Evolutionary conservation across 768 basidiomycete genomes (phyloP), one percentile per base, ranked within the genome.

Genomic region (Suillus paluster): DNA sequence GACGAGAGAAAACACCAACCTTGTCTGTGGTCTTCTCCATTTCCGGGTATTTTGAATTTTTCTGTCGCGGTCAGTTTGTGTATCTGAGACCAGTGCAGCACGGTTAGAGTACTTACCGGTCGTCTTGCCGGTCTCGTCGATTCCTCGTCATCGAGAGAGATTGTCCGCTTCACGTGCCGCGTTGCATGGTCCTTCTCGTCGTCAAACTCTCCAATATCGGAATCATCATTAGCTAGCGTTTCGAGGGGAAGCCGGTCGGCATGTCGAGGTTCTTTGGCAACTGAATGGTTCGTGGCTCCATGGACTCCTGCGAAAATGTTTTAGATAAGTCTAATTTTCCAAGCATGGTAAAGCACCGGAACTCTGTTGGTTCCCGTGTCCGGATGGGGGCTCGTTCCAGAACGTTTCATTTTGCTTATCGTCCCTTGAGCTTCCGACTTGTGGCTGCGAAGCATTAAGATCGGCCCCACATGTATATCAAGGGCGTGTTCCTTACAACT

Each of bases 81-180:
- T 19, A 23, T 17, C 23, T 3, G 5, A 19, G 36, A 39, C 17
- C 53, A 10, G 17, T 19, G 25, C 36, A 15, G 54, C 9, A 55
- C 23, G 36, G 55, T 10, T 17, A 19, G 55, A 59, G 3, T 36
- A 49, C 62, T 63, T 52, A 75, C 73, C 67, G 56, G 62, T 60
- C 73, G 68, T 57, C 73, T 72, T 45, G 66, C 46, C 21, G 75
- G 75, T 21, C 73, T 70, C 56, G 56, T 59, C 15, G 64, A 44
- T 41, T 64, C 75, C 15, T 60, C 62, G 41, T 71, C 68, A 39
- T 55, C 38, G 17, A 27, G 17, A 34, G 57, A 56, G 59, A 8
- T 67, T 63, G 46, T 70, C 70, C 59, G 68, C 50, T 59, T 55
- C 70, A 66, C 63, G 64, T 53, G 44, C 62, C 67, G 7, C 74